Base-by-base conservation (phyloP, 306 rosid species). In the Citrullus amarus region DNA sequence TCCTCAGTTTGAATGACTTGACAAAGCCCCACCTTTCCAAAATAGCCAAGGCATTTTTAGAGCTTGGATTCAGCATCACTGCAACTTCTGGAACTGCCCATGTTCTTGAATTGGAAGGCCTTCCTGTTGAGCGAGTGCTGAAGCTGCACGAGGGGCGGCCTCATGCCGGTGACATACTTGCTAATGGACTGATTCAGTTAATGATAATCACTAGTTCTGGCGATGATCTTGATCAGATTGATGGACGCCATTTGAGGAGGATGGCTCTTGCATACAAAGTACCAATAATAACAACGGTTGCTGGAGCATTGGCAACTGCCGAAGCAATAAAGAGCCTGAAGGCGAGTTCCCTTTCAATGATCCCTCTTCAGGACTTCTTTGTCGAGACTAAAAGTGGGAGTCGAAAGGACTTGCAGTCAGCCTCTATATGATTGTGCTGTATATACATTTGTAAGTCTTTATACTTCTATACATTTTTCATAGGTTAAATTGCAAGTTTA, bases 121-220 rank as follows among this genome's bases (percentile, higher is more conserved):
- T 96, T 76, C 90, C 94, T 8, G 98, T 91, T 58, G 91, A 85
- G 78, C 83, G 81, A 56, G 98, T 93, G 86, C 87, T 93, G 81
- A 96, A 96, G 88, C 70, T 93, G 82, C 99, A 96, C 65, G 97
- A 96, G 90, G 98, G 98, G 50, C 88, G 97, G 87, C 97, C 96
- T 20, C 93, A 93, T 69, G 97, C 99, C 34, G 99, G 96, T 76
- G 98, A 96, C 84, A 86, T 90, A 93, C 84, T 96, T 83, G 91
- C 99, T 34, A 96, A 96, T 54, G 98, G 92, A 68, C 97, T 91
- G 78, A 91, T 96, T 82, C 99, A 93, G 80, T 88, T 96, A 81
- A 96, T 96, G 99, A 91, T 93, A 80, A 92, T 93, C 74, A 96
- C 98, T 63, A 96, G 98, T 81, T 91, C 98, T 22, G 99, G 94